Evolutionary conservation across 805 yeast species (phyloP).

Genomic region (Candida yuanshanica): DNA sequence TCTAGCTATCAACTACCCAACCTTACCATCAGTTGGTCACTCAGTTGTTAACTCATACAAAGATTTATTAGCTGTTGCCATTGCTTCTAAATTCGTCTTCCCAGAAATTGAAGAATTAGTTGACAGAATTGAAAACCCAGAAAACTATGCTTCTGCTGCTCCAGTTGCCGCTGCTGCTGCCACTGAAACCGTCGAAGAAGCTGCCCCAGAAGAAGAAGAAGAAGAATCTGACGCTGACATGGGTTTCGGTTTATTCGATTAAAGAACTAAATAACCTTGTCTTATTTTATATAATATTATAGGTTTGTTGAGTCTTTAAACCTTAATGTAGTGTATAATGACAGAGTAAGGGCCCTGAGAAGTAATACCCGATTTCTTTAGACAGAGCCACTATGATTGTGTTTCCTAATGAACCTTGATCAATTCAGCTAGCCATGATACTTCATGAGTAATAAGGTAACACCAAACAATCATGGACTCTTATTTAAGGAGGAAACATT

Average conservation of each 20-base stretch:
- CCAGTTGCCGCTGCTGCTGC: constrained; percentile 89
- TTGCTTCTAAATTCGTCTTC: constrained; percentile 98
- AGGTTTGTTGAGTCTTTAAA: neutral
- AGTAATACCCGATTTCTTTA: no score
- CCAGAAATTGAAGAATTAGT: constrained; percentile 98
- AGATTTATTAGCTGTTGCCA: constrained; percentile 94
- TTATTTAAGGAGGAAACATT: no score
- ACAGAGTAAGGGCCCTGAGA: no score
- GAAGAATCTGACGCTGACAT: constrained; percentile 72
- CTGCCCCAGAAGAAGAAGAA: constrained; percentile 68
- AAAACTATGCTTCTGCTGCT: constrained; percentile 99
- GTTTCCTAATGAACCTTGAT: no score
- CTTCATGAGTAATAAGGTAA: no score
- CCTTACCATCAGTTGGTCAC: constrained; percentile 99
- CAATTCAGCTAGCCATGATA: no score
- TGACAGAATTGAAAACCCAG: constrained; percentile 99
- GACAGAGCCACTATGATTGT: no score
- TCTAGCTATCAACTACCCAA: constrained; percentile 98
- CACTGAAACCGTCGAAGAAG: constrained; percentile 64
- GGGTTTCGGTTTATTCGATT: constrained; percentile 99
- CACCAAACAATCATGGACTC: no score
- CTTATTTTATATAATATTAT: neutral
- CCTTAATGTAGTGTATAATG: neutral
- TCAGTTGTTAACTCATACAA: constrained; percentile 98
- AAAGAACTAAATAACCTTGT: constrained; percentile 30